These are phyloP conservation scores for Sporodiniella umbellata DNA, from an alignment of 371 early-diverging fungal species.

Conservation along the genomic window DNA sequence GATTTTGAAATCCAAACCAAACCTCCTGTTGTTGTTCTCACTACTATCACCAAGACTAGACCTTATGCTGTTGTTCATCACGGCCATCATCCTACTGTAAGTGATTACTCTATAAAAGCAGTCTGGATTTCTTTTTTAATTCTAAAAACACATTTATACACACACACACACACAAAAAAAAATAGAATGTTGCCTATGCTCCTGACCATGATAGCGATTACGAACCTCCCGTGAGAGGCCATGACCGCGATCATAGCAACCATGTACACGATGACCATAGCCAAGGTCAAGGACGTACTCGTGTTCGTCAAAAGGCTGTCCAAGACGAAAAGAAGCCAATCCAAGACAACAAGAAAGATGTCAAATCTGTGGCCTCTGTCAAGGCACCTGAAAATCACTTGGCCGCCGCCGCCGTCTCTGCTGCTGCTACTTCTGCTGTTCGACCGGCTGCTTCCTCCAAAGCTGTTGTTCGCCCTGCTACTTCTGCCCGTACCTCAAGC, in stretches of 20 bases:
- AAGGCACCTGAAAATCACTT: constrained; percentile 6
- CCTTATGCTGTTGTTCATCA: not conserved
- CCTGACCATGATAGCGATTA: too few species aligned
- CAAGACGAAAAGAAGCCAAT: not conserved
- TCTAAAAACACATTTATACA: too few species aligned
- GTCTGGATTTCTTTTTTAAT: too few species aligned
- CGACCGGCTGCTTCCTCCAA: not conserved
- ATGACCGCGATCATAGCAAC: constrained; percentile 7
- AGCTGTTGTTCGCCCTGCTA: not conserved
- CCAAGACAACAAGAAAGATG: not conserved
- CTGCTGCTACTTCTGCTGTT: constrained; percentile 4
- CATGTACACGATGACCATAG: constrained; percentile 1
- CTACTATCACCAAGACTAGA: constrained; percentile 9
- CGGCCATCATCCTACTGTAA: not conserved
- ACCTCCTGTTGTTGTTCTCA: constrained; percentile 16
- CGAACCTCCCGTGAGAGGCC: not conserved
- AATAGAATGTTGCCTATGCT: too few species aligned
- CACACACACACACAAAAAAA: too few species aligned
- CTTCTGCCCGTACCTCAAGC: not conserved
- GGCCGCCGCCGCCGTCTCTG: constrained; percentile 5
- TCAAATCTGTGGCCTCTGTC: not conserved
- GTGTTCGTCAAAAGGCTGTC: constrained; percentile 8
- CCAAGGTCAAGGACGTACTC: not conserved
- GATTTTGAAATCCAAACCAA: constrained; percentile 4
- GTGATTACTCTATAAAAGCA: too few species aligned